phyloP scores from a whole-genome alignment of 2,329 filamentous ascomycete species.

The Hypoxylon sp. region DNA sequence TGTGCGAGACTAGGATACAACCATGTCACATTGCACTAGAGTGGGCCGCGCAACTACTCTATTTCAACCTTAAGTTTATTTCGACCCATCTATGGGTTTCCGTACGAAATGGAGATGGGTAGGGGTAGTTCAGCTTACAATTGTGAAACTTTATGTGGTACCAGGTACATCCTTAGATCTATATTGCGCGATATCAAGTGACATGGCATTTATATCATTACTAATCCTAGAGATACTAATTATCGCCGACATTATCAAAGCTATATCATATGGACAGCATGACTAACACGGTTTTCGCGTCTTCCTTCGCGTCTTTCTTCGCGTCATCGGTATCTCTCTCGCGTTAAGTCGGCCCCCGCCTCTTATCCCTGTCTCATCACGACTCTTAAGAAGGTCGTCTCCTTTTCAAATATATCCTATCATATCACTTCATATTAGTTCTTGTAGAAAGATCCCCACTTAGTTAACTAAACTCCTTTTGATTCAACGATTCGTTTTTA shows the following conservation, averaged over 20 bases:
- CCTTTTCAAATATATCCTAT: neutral
- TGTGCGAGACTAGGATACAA: neutral
- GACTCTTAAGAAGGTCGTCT: neutral
- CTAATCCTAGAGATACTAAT: neutral
- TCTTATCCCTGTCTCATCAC: neutral
- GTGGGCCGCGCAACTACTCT: neutral
- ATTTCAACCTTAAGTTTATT: neutral
- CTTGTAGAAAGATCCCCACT: neutral
- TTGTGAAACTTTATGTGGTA: no score
- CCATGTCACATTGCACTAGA: neutral
- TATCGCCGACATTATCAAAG: no score
- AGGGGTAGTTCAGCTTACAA: no score
- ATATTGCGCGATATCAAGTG: neutral
- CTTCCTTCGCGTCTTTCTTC: constrained; percentile 2
- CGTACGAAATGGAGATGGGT: neutral
- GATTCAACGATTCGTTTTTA: neutral
- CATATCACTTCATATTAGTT: neutral
- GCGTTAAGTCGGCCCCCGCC: constrained; percentile 2
- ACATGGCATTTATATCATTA: neutral
- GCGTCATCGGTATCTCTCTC: constrained; percentile 13
- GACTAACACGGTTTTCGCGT: neutral
- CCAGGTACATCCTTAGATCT: no score
- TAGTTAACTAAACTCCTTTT: neutral
- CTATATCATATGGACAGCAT: neutral
- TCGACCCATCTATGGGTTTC: neutral